phyloP scores from a whole-genome alignment of 306 rosid genomes.

The Lablab purpureus region DNA sequence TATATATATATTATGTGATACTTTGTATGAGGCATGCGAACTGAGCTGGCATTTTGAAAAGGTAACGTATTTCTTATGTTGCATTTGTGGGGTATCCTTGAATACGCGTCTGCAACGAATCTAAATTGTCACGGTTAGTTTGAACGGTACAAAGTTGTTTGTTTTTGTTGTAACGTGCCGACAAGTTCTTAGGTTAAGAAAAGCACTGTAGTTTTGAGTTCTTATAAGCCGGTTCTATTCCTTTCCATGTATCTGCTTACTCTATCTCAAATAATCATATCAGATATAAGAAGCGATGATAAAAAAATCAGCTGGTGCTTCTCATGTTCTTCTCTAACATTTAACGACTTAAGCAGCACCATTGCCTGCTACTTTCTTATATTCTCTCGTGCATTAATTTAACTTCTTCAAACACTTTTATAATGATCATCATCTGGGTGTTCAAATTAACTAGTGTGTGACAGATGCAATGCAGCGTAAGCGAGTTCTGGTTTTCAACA shows the following conservation, averaged over 20 bases:
- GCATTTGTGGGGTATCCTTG: conserved; percentile 26
- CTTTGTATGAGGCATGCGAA: conserved; percentile 45
- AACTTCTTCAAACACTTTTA: conserved; percentile 18
- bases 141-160: conserved; percentile 53
- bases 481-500: background rate
- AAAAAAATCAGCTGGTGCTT: conserved; percentile 49
- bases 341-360: conserved; percentile 24
- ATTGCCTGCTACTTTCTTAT: conserved; percentile 35
- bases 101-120: conserved; percentile 54
- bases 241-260: conserved; percentile 30
- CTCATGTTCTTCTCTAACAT: conserved; percentile 48
- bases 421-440: background rate
- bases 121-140: conserved; percentile 56
- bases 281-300: conserved; percentile 43
- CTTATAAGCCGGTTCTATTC: conserved; percentile 10
- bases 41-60: conserved; percentile 54
- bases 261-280: conserved; percentile 38
- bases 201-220: conserved; percentile 36
- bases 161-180: conserved; percentile 65
- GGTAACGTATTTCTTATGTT: conserved; percentile 36
- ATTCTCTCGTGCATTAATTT: conserved; percentile 34
- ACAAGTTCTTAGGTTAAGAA: conserved; percentile 50
- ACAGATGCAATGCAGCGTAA: background rate
- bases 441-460: background rate
- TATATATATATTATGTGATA: background rate